Conservation (phyloP, 768 basidiomycete species). For the Mycena belliarum region DNA sequence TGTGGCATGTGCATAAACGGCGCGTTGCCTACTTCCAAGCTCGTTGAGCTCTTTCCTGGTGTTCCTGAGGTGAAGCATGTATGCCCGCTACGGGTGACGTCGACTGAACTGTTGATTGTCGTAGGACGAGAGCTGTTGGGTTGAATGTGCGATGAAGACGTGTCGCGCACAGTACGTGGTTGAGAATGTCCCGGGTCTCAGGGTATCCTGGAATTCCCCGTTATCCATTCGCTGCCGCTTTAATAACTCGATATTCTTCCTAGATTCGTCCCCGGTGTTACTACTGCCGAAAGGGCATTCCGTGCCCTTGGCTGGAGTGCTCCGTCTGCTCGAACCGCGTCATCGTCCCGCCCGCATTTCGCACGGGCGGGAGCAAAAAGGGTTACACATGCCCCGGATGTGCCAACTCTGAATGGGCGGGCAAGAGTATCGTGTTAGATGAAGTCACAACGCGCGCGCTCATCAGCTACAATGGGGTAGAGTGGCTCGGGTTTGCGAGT, state of each 20-base stretch:
- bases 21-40: not conserved
- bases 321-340: conserved; percentile 26
- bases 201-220: too few relatives aligned
- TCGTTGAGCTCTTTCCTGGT: conserved; percentile 9
- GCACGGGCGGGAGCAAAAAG: not conserved
- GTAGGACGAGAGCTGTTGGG: not conserved
- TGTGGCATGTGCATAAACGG: conserved; percentile 24
- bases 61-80: conserved; percentile 2
- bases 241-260: not conserved
- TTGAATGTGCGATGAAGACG: not conserved
- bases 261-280: conserved; percentile 29
- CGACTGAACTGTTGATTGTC: not conserved
- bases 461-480: conserved; percentile 23
- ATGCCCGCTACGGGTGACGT: too few relatives aligned
- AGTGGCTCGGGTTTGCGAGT: conserved; percentile 27
- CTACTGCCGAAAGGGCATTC: conserved; percentile 25
- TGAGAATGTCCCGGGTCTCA: not conserved
- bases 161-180: not conserved
- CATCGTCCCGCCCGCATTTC: conserved; percentile 23
- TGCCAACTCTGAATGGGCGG: conserved; percentile 7
- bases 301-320: conserved; percentile 28
- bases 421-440: conserved; percentile 5
- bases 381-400: conserved; percentile 26
- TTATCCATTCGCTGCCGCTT: too few relatives aligned
- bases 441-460: conserved; percentile 22